Percentiles rank a stretch among this genome's conserved stretches.
phyloP scores from a whole-genome alignment of 192 early-diverging fungal species.

The Backusella tuberculispora region DNA sequence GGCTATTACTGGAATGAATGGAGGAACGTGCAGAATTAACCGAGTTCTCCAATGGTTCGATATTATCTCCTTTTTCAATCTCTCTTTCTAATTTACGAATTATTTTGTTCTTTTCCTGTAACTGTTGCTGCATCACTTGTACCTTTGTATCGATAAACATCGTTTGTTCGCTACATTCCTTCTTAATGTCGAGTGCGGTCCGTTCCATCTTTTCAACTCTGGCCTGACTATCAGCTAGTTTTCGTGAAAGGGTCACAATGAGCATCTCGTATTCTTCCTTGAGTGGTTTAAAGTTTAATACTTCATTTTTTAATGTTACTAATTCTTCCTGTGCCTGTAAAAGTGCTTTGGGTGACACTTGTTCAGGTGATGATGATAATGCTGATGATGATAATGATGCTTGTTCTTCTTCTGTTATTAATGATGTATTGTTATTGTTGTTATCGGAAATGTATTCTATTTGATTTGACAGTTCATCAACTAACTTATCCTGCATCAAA shows the following conservation, averaged over 20 bases:
- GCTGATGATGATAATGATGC: too few species aligned
- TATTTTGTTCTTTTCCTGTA: background rate
- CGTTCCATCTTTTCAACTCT: background rate
- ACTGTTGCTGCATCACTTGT: background rate
- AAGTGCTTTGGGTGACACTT: background rate
- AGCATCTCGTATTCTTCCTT: constrained; percentile 11
- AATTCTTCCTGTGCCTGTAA: background rate
- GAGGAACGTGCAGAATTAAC: constrained; percentile 4
- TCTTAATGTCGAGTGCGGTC: background rate
- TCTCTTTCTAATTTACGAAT: background rate
- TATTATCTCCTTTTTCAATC: background rate
- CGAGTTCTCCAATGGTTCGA: background rate
- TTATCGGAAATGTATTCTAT: background rate
- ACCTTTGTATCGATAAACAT: constrained; percentile 15
- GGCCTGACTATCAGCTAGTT: background rate
- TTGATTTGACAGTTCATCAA: constrained; percentile 11
- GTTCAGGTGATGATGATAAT: too few species aligned
- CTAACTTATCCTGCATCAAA: background rate
- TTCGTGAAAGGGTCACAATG: background rate
- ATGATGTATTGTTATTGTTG: background rate
- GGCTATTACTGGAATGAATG: background rate
- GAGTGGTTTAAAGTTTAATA: background rate
- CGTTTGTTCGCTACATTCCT: background rate
- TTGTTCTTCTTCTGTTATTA: background rate
- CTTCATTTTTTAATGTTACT: background rate